These are phyloP conservation scores for Emergomyces orientalis DNA, from an alignment of 2,329 filamentous ascomycete species.

Conservation along the genomic window DNA sequence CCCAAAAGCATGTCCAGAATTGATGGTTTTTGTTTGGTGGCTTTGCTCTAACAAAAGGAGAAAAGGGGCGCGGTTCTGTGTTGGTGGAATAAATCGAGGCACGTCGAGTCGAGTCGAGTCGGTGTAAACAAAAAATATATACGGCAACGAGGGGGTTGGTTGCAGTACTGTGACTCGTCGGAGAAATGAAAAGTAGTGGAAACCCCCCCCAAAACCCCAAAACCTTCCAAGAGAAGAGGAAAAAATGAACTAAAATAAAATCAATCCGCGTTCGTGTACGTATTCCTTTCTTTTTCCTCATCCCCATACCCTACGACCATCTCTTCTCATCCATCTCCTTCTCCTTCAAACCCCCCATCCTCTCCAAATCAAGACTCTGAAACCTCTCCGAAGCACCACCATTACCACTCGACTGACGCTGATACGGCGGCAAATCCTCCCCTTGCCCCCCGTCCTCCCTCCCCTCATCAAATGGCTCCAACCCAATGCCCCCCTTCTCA, in stretches of 20 bases:
- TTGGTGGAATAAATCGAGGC: too few species aligned
- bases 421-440: constrained; percentile 64
- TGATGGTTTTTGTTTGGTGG: too few species aligned
- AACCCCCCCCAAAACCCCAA: neutral
- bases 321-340: constrained; percentile 49
- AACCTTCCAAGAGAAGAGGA: neutral
- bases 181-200: neutral
- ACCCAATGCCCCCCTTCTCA: constrained; percentile 71
- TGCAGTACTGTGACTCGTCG: too few species aligned
- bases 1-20: too few species aligned
- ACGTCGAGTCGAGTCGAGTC: too few species aligned
- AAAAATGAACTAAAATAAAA: neutral
- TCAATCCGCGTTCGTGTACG: neutral
- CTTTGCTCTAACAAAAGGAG: too few species aligned
- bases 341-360: constrained; percentile 89
- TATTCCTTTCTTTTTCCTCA: neutral
- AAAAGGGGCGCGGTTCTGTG: too few species aligned
- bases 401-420: constrained; percentile 56
- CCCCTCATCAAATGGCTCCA: constrained; percentile 66
- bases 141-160: too few species aligned
- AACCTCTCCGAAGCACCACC: constrained; percentile 51
- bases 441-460: neutral
- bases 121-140: too few species aligned
- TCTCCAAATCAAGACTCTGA: constrained; percentile 87
- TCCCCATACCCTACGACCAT: constrained; percentile 24